phyloP scores from a whole-genome alignment of 108 stramenopile species.

The Skeletonema grethae region DNA sequence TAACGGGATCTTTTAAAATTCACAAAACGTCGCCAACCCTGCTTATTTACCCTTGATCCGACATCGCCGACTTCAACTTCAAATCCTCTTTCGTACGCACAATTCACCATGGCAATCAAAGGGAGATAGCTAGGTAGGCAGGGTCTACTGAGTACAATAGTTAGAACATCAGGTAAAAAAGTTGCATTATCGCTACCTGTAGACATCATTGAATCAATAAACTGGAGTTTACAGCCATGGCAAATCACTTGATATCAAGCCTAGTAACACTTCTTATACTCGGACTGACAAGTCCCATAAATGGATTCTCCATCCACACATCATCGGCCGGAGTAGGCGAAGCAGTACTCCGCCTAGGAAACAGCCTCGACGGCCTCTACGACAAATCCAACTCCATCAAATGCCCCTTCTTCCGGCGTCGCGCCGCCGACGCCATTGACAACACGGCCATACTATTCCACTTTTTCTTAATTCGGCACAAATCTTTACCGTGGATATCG shows the following conservation, averaged over 20 bases:
- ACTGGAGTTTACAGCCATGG: not conserved
- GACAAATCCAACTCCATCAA: constrained; percentile 60
- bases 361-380: constrained; percentile 50
- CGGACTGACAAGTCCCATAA: not conserved
- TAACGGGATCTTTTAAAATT: too few relatives aligned
- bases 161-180: too few relatives aligned
- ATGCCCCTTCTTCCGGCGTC: constrained; percentile 81
- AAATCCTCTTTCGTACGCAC: too few relatives aligned
- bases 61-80: too few relatives aligned
- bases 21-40: too few relatives aligned
- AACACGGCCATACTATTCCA: constrained; percentile 55
- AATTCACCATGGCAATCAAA: too few relatives aligned
- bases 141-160: too few relatives aligned
- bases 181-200: too few relatives aligned
- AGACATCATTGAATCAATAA: too few relatives aligned
- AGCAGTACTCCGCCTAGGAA: constrained; percentile 18
- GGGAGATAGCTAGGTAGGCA: too few relatives aligned
- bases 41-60: too few relatives aligned
- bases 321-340: not conserved
- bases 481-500: constrained; percentile 35
- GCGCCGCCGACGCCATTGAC: constrained; percentile 73
- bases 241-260: not conserved
- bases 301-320: not conserved
- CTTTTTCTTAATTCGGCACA: constrained; percentile 77
- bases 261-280: not conserved